Base-by-base conservation (phyloP, 768 basidiomycete species). In the button mushroom (Agaricus bisporus) region DNA sequence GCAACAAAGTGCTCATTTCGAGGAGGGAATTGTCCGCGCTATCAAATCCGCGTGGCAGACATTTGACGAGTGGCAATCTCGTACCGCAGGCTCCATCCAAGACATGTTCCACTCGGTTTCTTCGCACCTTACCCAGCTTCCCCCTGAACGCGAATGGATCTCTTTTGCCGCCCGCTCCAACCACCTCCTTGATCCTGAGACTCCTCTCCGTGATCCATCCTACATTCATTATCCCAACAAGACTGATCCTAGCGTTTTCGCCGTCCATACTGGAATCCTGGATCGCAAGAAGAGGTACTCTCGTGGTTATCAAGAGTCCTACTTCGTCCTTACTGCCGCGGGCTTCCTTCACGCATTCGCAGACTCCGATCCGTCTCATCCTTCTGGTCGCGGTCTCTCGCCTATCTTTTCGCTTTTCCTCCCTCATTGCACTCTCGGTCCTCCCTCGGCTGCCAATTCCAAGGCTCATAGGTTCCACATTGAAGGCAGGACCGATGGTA, bases 211-310 rank as follows among this genome's bases (percentile, higher is more conserved):
- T 17, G 88, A 91, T 61, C 85, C 85, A 0, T 75, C 78, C 51
- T 70, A 77, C 36, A 86, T 98, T 63, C 73, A 78, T 47, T 98
- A 97, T 70, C 95, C 95, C 0, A 82, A 82, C 55, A 95, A 91
- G 69, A 89, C 93, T 56, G 95, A 99, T 63, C 86, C 92, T 0
- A 80, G 81, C 37, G 89, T 95, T 46, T 69, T 83, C 9, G 76
- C 93, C 2, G 89, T 98, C 1, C 95, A 98, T 71, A 83, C 82
- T 0, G 97, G 97, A 22, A 73, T 89, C 54, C 73, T 98, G 48
- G 94, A 98, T 73, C 85, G 97, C 66, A 98, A 98, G 81, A 95
- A 94, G 68, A 82, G 93, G 4, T 98, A 90, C 74, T 95, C 93
- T 38, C 81, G 92, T 50, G 67, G 83, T 0, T 97, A 92, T 66